Percentiles rank a stretch among this genome's conserved stretches.
Evolutionary conservation across 2,329 filamentous ascomycete genomes (phyloP).

Genomic region (Penicillium nordicum): DNA sequence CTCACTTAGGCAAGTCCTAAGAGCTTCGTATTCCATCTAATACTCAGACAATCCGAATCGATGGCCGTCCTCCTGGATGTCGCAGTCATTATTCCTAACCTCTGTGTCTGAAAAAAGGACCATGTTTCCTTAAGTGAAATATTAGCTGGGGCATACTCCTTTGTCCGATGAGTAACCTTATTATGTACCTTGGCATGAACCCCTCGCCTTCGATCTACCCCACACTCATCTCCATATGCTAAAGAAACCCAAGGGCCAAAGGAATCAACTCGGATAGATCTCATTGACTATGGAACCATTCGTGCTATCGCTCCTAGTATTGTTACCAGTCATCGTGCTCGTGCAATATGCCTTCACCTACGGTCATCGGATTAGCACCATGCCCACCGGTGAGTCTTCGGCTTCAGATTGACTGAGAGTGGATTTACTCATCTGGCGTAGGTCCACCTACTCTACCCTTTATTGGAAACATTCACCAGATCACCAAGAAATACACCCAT

Average conservation of each 20-base stretch:
- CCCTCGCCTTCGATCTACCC: neutral
- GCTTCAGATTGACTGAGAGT: no score
- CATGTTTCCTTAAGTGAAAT: neutral
- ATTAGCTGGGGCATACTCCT: neutral
- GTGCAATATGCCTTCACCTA: neutral
- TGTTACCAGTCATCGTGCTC: neutral
- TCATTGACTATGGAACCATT: neutral
- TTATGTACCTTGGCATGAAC: neutral
- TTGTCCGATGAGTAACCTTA: neutral
- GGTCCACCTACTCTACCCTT: neutral
- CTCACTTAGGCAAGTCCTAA: no score
- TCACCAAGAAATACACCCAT: neutral
- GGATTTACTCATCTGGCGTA: neutral
- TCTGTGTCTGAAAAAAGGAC: neutral
- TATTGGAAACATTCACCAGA: neutral
- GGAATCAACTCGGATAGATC: no score
- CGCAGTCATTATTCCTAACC: no score
- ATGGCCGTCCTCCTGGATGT: no score
- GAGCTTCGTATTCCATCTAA: no score
- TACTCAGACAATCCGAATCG: no score
- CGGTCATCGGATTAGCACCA: neutral
- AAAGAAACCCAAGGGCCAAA: neutral
- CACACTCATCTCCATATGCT: neutral
- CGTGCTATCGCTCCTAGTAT: neutral
- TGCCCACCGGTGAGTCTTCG: neutral